Base-by-base conservation (phyloP, 306 rosid species). In the Vicia villosa region DNA sequence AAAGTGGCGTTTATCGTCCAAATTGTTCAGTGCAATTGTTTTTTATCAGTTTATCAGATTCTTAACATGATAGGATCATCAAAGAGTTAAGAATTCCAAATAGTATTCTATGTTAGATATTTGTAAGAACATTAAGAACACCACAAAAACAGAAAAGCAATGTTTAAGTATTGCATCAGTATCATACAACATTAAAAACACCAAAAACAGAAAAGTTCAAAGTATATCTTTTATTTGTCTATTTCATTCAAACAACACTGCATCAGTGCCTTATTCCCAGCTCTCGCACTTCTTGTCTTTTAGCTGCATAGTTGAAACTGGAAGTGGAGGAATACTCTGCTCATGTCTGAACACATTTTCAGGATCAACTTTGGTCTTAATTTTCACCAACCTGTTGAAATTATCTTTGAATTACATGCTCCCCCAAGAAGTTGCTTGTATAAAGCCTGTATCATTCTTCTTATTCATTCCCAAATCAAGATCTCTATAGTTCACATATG, bases 321-420 rank as follows among this genome's bases (percentile, higher is more conserved):
- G 86, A 40, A 90, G 84, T 21, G 93, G 83, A 36, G 98, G 98
- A 24, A 93, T 93, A 71, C 97, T 93, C 60, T 93, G 98, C 57
- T 93, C 98, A 67, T 93, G 88, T 50, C 96, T 80, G 74, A 93
- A 93, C 77, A 93, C 88, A 62, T 93, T 88, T 17, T 82, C 87
- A 4, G 98, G 97, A 81, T 93, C 97, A 19, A 86, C 83, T 68
- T 46, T 82, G 19, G 90, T 85, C 80, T 93, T 93, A 7, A 90
- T 74, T 43, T 66, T 77, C 63, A 86, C 83, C 83, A 90, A 76
- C 73, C 84, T 86, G 45, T 78, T 42, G 66, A 90, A 93, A 52
- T 93, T 90, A 43, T 74, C 81, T 74, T 83, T 93, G 81, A 90
- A 93, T 68, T 93, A 93, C 85, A 73, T 84, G 14, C 66, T 68